These are phyloP conservation scores for Udeniomyces megalosporus DNA, from an alignment of 768 basidiomycete species.

Conservation along the genomic window DNA sequence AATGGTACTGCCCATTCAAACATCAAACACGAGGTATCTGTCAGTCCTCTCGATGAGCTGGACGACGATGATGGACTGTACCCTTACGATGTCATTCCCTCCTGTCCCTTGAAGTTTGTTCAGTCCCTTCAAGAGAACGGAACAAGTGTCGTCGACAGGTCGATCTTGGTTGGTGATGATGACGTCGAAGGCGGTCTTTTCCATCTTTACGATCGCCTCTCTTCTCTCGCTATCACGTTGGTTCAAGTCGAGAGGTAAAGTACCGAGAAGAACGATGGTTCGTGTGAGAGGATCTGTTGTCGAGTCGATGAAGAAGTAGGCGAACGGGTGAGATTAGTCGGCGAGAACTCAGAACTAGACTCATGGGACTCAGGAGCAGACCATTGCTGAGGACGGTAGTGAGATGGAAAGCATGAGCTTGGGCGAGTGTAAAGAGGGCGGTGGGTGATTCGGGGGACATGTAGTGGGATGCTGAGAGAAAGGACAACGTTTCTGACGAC, in stretches of 20 bases:
- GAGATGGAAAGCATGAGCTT: conserved; percentile 35
- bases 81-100: conserved; percentile 51
- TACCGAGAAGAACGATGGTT: conserved; percentile 52
- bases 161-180: conserved; percentile 64
- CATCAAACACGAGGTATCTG: no score
- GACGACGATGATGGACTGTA: not conserved
- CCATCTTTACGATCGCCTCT: conserved; percentile 21
- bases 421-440: not conserved
- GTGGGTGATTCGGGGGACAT: not conserved
- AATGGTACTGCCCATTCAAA: conserved; percentile 47
- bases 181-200: conserved; percentile 27
- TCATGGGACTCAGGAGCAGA: no score
- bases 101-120: conserved; percentile 37
- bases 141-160: conserved; percentile 29
- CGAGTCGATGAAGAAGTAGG: conserved; percentile 21
- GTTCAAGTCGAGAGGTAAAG: no score
- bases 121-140: conserved; percentile 21
- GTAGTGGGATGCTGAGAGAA: no score
- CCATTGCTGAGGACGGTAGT: conserved; percentile 30
- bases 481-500: no score
- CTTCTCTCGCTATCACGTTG: no score
- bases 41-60: not conserved
- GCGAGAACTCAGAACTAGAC: no score
- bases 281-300: conserved; percentile 50
- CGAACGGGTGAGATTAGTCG: no score